Base-by-base conservation (phyloP, 371 early-diverging fungal species). In the Rhizopus arrhizus region DNA sequence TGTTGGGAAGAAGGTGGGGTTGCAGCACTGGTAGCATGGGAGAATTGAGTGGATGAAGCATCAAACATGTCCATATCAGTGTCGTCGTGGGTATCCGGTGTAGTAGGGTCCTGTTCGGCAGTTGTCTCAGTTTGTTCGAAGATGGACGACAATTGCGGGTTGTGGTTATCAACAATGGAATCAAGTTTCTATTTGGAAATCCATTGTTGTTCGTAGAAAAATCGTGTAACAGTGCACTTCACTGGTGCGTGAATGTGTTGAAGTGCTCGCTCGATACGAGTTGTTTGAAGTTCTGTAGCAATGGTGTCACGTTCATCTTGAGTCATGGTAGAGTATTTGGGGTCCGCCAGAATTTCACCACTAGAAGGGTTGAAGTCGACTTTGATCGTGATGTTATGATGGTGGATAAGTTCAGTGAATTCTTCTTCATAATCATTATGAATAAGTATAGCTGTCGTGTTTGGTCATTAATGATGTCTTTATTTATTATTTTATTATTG, bases 341-440 rank as follows among this genome's bases (percentile, higher is more conserved):
- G 58, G n/a, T 58, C 50, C 2, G 48, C 50, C 3, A 58, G 13
- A 16, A 49, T 3, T 6, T 28, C 15, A 13, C 52, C 42, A 45
- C 35, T 16, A 1, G 43, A 9, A 42, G 60, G 60, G 32, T 60
- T 47, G 36, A 60, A 60, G 31, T 43, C 29, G 3, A 2, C 4
- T 0, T 35, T 28, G 16, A 58, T 35, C 0, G 10, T 38, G 45
- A 55, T 43, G 3, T 32, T 32, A n/a, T 15, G 13, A 2, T 43
- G 4, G 2, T 3, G 13, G 2, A 55, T 13, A 2, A 32, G 42
- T 12, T 58, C 45, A 7, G 12, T 36, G 29, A 58, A 29, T 28
- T 49, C 58, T 3, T 15, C 22, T 2, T 15, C 40, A 49, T 58
- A 58, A 4, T 58, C 47, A 12, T 15, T 40, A 31, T 58, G 58